These are phyloP conservation scores for Amanita rimosa DNA, from an alignment of 768 basidiomycete genomes.

Conservation along the genomic window DNA sequence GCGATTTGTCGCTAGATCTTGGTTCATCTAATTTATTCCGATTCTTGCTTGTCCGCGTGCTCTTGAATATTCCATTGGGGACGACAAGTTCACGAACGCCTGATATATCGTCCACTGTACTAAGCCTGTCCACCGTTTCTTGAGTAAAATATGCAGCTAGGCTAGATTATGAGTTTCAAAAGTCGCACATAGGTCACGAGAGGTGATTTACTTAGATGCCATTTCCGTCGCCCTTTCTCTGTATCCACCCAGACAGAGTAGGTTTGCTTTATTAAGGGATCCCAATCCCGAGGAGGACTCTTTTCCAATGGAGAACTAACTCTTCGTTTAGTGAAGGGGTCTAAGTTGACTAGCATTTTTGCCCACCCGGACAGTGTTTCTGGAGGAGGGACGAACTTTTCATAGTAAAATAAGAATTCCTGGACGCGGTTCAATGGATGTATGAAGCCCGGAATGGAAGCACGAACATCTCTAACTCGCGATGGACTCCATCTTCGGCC, in stretches of 20 bases:
- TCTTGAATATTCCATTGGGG: slow-evolving; percentile 58
- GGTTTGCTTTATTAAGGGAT: slow-evolving; percentile 71
- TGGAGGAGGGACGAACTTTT: slow-evolving; percentile 46
- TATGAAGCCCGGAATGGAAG: slow-evolving; percentile 5
- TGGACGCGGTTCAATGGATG: slow-evolving; percentile 17
- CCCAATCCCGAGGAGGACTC: slow-evolving; percentile 49
- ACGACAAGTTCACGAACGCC: slow-evolving; percentile 48
- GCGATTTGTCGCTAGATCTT: slow-evolving; percentile 16
- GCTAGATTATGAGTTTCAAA: slow-evolving; percentile 5
- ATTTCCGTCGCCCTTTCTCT: slow-evolving; percentile 56
- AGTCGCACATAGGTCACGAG: neutral
- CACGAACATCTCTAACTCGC: slow-evolving; percentile 66
- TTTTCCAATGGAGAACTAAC: slow-evolving; percentile 24
- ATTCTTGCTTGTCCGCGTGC: slow-evolving; percentile 47
- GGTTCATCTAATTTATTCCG: slow-evolving; percentile 32
- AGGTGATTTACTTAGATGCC: slow-evolving; percentile 62
- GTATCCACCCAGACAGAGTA: slow-evolving; percentile 72
- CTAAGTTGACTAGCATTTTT: slow-evolving; percentile 3
- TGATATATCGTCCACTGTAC: slow-evolving; percentile 59
- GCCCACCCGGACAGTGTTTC: slow-evolving; percentile 34
- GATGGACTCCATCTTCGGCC: slow-evolving; percentile 78
- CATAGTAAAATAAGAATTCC: slow-evolving; percentile 84
- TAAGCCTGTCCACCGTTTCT: slow-evolving; percentile 56
- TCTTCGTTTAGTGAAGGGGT: neutral
- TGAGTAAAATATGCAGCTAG: slow-evolving; percentile 80